Evolutionary conservation across 2,329 filamentous ascomycete species (phyloP).

Genomic region (Aquanectria penicillioides): DNA sequence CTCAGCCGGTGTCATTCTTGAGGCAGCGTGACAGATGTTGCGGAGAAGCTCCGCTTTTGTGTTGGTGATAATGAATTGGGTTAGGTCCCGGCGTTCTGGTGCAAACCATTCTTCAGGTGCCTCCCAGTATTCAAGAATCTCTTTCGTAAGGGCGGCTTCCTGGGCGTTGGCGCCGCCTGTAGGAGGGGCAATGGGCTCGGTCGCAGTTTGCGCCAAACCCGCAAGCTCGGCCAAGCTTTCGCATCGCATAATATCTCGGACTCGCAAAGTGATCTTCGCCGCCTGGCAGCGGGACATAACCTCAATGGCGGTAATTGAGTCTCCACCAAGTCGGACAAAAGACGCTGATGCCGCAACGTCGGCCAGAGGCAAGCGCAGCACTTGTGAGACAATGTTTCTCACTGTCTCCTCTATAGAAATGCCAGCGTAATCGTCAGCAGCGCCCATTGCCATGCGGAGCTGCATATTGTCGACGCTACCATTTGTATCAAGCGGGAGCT

Average conservation of each 20-base stretch:
- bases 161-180: neutral
- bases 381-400: neutral
- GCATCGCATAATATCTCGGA: conserved; percentile 7
- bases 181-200: neutral
- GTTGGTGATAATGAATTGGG: neutral
- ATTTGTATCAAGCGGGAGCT: neutral
- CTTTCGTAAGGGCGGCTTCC: neutral
- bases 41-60: neutral
- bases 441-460: neutral
- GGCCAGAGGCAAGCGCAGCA: neutral
- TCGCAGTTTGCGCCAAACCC: neutral
- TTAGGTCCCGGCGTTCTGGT: neutral
- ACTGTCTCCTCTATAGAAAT: neutral
- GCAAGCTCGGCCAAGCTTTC: neutral
- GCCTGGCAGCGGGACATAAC: conserved; percentile 50
- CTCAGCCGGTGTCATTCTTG: neutral
- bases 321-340: conserved; percentile 48
- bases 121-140: neutral
- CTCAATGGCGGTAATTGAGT: conserved; percentile 60
- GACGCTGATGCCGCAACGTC: neutral
- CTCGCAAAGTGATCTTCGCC: conserved; percentile 54
- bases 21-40: neutral
- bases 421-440: neutral
- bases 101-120: neutral
- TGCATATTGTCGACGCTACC: neutral